Base-by-base conservation (phyloP, 2,329 filamentous ascomycete species). In the Tolypocladium tundrense region DNA sequence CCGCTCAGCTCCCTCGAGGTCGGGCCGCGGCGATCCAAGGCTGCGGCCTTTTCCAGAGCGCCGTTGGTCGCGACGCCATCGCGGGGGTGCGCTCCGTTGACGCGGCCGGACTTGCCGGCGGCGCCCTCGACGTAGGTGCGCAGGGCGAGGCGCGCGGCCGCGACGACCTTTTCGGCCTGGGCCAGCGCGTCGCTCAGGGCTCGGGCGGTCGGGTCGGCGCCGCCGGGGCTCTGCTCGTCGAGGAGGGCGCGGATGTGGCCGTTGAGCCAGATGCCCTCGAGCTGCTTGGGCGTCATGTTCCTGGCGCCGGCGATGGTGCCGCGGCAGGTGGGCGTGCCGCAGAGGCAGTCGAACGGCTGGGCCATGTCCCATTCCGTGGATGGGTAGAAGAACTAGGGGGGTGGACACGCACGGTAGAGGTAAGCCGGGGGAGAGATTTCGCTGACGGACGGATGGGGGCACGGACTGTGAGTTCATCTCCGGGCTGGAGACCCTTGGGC, bases 341-440 rank as follows among this genome's bases (percentile, higher is more conserved):
- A 90, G 59, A 80, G 74, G 68, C 87, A 90, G 60, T 80, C 73
- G 67, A 90, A 90, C 4, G 85, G 79, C 74, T 90, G 87, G 39
- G 83, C 83, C 87, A 90, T 89, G 66, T 77, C 66, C 86, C 86
- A 90, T 72, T 90, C 87, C 1, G 86, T 89, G 57, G 84, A 88
- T 4, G 87, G 86, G 65, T 90, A 90, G 73, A 90, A 90, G 74
- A 89, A 90, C 68, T 82, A 56, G 21, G 6, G 13, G 16, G 27
- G 4, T 31, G 27, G 6, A 31, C 1, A 14, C 3, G 19, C 24
- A 27, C 43, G 57, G 54, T 33, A 57, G 51, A 60, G 40, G 21
- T 35, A 27, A 24, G 27, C n/a, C 11, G 13, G 27, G 4, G 3
- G 8, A 27, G 4, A 16, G 27, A 31, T 8, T 11, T 27, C 14